These are phyloP conservation scores for Oxyria digyna DNA, from an alignment of 148 eudicot species.

Conservation along the genomic window DNA sequence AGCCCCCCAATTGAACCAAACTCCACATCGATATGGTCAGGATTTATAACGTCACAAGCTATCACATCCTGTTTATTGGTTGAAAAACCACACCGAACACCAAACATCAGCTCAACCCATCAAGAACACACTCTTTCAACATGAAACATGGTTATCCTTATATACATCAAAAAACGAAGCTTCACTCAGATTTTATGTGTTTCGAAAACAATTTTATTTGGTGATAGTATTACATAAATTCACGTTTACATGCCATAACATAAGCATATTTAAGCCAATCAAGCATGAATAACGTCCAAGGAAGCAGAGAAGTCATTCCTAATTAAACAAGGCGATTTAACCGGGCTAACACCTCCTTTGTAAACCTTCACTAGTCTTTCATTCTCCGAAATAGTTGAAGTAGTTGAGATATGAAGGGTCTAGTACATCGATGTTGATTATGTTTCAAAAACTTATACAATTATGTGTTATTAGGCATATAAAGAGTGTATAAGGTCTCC, in stretches of 20 bases:
- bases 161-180: neutral
- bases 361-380: no score
- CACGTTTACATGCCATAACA: neutral
- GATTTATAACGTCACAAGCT: conserved; percentile 92
- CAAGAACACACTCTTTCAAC: neutral
- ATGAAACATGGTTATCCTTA: neutral
- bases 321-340: no score
- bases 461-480: no score
- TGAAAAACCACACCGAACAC: neutral
- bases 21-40: conserved; percentile 76
- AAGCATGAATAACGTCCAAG: neutral
- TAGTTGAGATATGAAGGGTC: no score
- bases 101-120: neutral
- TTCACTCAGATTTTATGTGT: neutral
- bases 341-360: no score
- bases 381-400: no score
- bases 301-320: neutral
- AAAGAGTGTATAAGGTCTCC: no score
- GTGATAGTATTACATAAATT: neutral
- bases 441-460: no score
- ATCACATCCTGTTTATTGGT: conserved; percentile 54
- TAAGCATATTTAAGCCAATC: neutral
- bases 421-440: no score
- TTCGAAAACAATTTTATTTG: neutral
- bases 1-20: conserved; percentile 76